Conservation (phyloP, 495 filamentous ascomycete genomes). For the Ramalina intermedia region DNA sequence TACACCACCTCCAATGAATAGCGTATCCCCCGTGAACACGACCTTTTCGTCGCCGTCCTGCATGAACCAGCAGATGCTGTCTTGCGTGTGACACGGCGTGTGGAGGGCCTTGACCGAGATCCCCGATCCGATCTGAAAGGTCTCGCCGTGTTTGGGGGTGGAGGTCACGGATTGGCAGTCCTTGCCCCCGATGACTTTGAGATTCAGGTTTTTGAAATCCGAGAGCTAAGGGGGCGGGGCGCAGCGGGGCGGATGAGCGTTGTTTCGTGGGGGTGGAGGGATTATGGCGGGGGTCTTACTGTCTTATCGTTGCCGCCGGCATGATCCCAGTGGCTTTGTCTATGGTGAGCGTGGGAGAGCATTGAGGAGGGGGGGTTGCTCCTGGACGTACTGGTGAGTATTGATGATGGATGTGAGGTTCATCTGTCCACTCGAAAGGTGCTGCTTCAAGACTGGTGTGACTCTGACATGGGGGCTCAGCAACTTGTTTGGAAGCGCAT, state of each 20-base stretch:
- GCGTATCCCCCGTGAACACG: constrained; percentile 90
- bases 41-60: constrained; percentile 67
- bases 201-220: constrained; percentile 44
- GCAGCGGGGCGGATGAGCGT: constrained; percentile 1
- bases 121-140: constrained; percentile 66
- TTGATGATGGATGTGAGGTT: constrained; percentile 85
- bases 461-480: constrained; percentile 41
- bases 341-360: neutral
- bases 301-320: constrained; percentile 80
- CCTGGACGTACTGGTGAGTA: constrained; percentile 70
- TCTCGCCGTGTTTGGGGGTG: constrained; percentile 58
- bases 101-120: constrained; percentile 81
- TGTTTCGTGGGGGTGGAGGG: constrained; percentile 3
- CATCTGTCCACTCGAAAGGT: constrained; percentile 55
- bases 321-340: constrained; percentile 76
- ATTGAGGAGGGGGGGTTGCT: neutral
- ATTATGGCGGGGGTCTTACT: constrained; percentile 24
- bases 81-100: constrained; percentile 95
- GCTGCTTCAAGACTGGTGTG: constrained; percentile 58
- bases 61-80: constrained; percentile 87
- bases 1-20: constrained; percentile 94
- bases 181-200: constrained; percentile 76
- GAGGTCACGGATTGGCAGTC: constrained; percentile 67
- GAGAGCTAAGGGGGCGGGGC: constrained; percentile 39
- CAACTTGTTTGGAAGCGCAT: neutral